Evolutionary conservation across 2,329 filamentous ascomycete genomes (phyloP), one percentile per base, ranked within the genome.

Genomic region (Alternaria solani): DNA sequence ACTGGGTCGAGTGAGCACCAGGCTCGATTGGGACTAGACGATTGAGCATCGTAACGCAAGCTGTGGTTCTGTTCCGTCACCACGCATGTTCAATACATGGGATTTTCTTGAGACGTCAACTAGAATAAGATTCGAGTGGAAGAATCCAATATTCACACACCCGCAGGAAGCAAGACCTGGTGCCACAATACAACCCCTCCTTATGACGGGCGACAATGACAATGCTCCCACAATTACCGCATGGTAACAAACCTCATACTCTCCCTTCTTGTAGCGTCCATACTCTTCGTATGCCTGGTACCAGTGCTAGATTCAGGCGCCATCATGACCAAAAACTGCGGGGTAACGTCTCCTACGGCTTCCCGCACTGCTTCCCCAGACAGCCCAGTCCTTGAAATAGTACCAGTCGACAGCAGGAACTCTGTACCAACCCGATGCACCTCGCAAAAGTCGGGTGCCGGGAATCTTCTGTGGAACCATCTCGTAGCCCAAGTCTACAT

Each of bases 1-100:
- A 61, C 28, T 63, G 56, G 51, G 59, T 43, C 56, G 11, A 41
- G n/a, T 16, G 38, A 25, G 48, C 38, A 56, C 56, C 32, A 46
- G 12, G 18, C 57, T 23, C 3, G 5, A 55, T 57, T 42, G 8
- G 58, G 58, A 55, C 38, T 41, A 41, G 38, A 41, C 38, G 38
- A 41, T 12, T 23, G 38, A 41, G 18, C 3, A 7, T 8, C 23
- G 20, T 46, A 18, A 9, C 43, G n/a, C 25, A 26, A 28, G 32
- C 32, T 34, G 11, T 16, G 12, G 16, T 5, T 34, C 14, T 14
- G 5, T 14, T 34, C 12, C 32, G 14, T 34, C 32, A 14, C 32
- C 28, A 30, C 20, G 20, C 2, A 30, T 30, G 28, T 30, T 30
- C 28, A 30, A 9, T 9, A 5, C 28, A 30, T 30, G 28, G 28